Conservation (phyloP, 2,329 filamentous ascomycete genomes). For the Ophiobolus disseminans region DNA sequence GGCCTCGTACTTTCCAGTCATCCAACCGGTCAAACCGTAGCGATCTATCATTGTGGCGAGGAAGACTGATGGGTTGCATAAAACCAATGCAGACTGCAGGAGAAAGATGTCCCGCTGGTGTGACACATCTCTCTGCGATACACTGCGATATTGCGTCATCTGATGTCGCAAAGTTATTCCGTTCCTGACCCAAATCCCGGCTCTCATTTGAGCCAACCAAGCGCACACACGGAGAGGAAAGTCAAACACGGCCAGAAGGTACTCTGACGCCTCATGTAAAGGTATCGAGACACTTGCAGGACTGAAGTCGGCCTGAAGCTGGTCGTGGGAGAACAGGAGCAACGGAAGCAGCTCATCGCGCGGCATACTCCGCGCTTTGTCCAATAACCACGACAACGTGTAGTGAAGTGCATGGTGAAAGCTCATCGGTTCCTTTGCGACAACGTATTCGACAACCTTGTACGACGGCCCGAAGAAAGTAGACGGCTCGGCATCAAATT, state of each 20-base stretch:
- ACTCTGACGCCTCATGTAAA: constrained; percentile 72
- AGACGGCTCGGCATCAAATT: constrained; percentile 68
- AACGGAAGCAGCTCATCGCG: constrained; percentile 71
- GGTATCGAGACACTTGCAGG: constrained; percentile 67
- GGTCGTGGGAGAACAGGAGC: constrained; percentile 73
- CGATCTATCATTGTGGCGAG: constrained; percentile 90
- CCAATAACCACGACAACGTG: constrained; percentile 92
- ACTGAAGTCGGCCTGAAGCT: constrained; percentile 69
- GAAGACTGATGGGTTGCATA: constrained; percentile 82
- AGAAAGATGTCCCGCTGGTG: constrained; percentile 96
- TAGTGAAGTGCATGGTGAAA: constrained; percentile 98
- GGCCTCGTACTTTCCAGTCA: constrained; percentile 76
- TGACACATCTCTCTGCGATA: constrained; percentile 86
- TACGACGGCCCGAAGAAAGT: constrained; percentile 58
- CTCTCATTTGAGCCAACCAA: constrained; percentile 98
- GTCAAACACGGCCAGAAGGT: constrained; percentile 87
- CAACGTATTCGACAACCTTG: constrained; percentile 75
- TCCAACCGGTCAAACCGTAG: constrained; percentile 87
- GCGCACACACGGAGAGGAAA: constrained; percentile 91
- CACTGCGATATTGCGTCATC: constrained; percentile 89
- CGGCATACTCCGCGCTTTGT: constrained; percentile 80
- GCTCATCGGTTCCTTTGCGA: constrained; percentile 90
- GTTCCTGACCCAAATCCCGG: constrained; percentile 98
- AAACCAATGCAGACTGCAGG: constrained; percentile 85
- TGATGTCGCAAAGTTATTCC: constrained; percentile 95